Percentiles rank a stretch among this genome's conserved stretches.
Conservation (phyloP, 2,329 filamentous ascomycete species). For the Colletotrichum sp. region DNA sequence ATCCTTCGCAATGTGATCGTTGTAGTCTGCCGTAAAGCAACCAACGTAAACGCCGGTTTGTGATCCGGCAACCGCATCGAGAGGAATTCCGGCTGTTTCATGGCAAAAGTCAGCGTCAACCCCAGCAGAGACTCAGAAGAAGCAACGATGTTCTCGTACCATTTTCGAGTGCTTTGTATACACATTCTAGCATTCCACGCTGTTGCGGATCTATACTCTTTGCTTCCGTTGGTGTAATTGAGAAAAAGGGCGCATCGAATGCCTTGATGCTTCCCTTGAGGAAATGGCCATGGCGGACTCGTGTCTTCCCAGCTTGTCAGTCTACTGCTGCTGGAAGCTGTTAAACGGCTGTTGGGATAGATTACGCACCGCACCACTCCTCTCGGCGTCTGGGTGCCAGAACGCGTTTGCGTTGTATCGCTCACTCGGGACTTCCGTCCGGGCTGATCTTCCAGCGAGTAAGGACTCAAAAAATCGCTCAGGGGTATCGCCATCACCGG, state of each 20-base stretch:
- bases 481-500: conserved; percentile 43
- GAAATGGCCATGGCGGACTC: conserved; percentile 30
- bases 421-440: conserved; percentile 28
- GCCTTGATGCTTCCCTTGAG: conserved; percentile 27
- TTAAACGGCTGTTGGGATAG: background rate
- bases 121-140: too few species aligned
- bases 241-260: conserved; percentile 31
- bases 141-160: background rate
- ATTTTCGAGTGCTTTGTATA: conserved; percentile 37
- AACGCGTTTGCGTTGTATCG: conserved; percentile 34
- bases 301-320: background rate
- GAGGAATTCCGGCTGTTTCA: conserved; percentile 22
- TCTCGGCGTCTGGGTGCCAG: conserved; percentile 31
- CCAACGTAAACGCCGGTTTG: conserved; percentile 28
- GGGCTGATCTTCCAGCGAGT: conserved; percentile 29
- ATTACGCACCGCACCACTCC: conserved; percentile 27
- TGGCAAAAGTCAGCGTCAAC: background rate
- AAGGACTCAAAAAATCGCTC: conserved; percentile 51
- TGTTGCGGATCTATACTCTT: conserved; percentile 36
- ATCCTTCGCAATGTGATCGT: conserved; percentile 16
- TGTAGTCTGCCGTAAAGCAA: conserved; percentile 29
- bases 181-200: conserved; percentile 35
- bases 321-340: background rate
- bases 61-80: conserved; percentile 23
- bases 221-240: conserved; percentile 29